These are phyloP conservation scores for Rosa multiflora DNA, from an alignment of 306 rosid species.

Conservation along the genomic window DNA sequence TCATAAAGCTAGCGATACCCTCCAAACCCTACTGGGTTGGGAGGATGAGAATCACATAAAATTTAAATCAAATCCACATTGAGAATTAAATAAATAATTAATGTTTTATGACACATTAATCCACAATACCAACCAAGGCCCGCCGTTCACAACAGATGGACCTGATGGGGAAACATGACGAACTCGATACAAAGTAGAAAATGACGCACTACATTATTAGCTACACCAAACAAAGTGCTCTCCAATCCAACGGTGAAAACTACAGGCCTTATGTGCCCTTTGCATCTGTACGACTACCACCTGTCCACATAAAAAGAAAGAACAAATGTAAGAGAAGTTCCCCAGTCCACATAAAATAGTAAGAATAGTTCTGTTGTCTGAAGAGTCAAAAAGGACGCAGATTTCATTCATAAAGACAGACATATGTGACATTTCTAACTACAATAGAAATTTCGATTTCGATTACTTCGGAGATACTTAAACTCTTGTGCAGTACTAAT, in stretches of 20 bases:
- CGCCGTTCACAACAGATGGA: constrained; percentile 11
- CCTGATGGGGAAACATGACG: background rate
- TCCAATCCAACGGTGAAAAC: constrained; percentile 21
- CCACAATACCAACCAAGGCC: constrained; percentile 20
- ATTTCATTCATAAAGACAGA: too few species aligned
- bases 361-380: background rate
- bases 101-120: constrained; percentile 6
- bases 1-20: background rate
- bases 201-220: background rate
- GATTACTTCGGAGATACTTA: too few species aligned
- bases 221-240: background rate
- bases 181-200: background rate
- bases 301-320: constrained; percentile 41
- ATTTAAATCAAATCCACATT: constrained; percentile 9
- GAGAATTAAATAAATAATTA: background rate
- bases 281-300: constrained; percentile 16
- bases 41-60: background rate
- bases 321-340: background rate
- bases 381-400: background rate
- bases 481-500: too few species aligned
- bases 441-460: too few species aligned
- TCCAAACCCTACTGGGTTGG: background rate
- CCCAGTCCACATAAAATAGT: too few species aligned
- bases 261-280: constrained; percentile 4
- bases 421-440: too few species aligned